A percentile compares a stretch with the other conserved stretches of the same genome.
Conservation (phyloP, 805 yeast genomes). For the Kodamaea restingae region DNA sequence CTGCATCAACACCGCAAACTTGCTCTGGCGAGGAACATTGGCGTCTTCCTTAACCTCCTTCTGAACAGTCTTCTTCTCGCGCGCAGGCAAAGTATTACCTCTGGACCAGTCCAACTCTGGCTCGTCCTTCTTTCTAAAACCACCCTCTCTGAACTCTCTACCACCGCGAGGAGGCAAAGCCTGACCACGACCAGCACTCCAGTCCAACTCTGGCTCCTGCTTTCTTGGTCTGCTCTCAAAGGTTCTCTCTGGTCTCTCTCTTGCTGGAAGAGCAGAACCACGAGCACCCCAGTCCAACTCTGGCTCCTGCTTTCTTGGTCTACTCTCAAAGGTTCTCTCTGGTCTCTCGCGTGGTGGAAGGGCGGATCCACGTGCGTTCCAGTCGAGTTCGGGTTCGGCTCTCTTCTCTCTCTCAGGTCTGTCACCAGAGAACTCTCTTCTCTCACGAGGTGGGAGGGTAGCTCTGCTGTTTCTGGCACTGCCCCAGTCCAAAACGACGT, state of each 20-base stretch:
- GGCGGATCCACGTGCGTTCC: constrained; percentile 44
- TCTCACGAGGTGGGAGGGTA: constrained; percentile 27
- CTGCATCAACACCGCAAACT: constrained; percentile 46
- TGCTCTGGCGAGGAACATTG: constrained; percentile 36
- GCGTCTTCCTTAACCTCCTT: constrained; percentile 13
- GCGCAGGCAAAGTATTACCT: constrained; percentile 29
- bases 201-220: constrained; percentile 42
- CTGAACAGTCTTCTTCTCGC: constrained; percentile 14
- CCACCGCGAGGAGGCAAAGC: constrained; percentile 35
- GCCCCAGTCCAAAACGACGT: constrained; percentile 47
- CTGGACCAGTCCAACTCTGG: constrained; percentile 36
- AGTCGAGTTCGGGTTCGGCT: constrained; percentile 58
- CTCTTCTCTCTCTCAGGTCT: constrained; percentile 30
- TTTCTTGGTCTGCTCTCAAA: constrained; percentile 19
- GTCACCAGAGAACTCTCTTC: constrained; percentile 15
- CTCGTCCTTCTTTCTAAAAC: constrained; percentile 20
- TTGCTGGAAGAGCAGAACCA: constrained; percentile 28
- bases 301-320: constrained; percentile 46
- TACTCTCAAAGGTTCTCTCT: constrained; percentile 18
- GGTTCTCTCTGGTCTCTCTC: constrained; percentile 35
- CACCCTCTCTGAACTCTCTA: constrained; percentile 24
- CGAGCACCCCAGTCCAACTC: constrained; percentile 62
- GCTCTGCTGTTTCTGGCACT: constrained; percentile 29
- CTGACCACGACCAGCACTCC: constrained; percentile 36
- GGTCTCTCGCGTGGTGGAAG: constrained; percentile 21